Evolutionary conservation across 257 asterid species (phyloP).

Genomic region (Vinca minor): DNA sequence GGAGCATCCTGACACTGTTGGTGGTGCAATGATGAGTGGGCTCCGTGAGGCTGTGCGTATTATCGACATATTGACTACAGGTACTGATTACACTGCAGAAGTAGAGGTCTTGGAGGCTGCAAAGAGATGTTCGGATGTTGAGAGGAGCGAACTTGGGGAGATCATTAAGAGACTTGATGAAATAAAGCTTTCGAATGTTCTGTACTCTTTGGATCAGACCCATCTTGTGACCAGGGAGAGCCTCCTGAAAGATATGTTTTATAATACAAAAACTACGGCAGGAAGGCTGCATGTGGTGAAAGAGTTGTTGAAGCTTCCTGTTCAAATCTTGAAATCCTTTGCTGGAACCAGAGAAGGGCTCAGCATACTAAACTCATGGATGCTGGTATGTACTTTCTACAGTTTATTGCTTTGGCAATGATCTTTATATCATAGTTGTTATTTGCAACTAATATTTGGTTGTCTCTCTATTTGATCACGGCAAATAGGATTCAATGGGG

Average conservation of each 20-base stretch:
- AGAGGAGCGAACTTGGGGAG: slow-evolving; percentile 79
- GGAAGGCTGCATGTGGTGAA: slow-evolving; percentile 87
- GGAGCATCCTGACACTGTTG: slow-evolving; percentile 99
- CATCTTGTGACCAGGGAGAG: slow-evolving; percentile 48
- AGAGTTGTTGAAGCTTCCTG: slow-evolving; percentile 86
- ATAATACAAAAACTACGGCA: slow-evolving; percentile 65
- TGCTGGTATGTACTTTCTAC: slow-evolving; percentile 48
- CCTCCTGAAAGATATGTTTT: slow-evolving; percentile 73
- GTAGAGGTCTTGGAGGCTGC: slow-evolving; percentile 88
- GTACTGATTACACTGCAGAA: slow-evolving; percentile 76
- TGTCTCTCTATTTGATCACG: slow-evolving; percentile 16
- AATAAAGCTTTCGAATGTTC: slow-evolving; percentile 50
- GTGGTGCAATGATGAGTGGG: slow-evolving; percentile 99
- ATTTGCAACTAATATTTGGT: slow-evolving; percentile 14
- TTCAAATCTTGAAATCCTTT: slow-evolving; percentile 71
- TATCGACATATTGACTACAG: slow-evolving; percentile 59
- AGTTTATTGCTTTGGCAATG: slow-evolving; percentile 14
- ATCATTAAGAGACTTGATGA: slow-evolving; percentile 71
- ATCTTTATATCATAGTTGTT: slow-evolving; percentile 13
- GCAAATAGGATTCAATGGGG: slow-evolving; percentile 88
- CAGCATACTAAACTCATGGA: slow-evolving; percentile 84
- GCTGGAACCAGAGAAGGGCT: slow-evolving; percentile 91
- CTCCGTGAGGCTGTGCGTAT: slow-evolving; percentile 95
- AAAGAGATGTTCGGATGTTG: slow-evolving; percentile 58
- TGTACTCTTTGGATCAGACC: slow-evolving; percentile 53